Evolutionary conservation across 805 yeast species (phyloP).

Genomic region (Myxozyma melibiosi): DNA sequence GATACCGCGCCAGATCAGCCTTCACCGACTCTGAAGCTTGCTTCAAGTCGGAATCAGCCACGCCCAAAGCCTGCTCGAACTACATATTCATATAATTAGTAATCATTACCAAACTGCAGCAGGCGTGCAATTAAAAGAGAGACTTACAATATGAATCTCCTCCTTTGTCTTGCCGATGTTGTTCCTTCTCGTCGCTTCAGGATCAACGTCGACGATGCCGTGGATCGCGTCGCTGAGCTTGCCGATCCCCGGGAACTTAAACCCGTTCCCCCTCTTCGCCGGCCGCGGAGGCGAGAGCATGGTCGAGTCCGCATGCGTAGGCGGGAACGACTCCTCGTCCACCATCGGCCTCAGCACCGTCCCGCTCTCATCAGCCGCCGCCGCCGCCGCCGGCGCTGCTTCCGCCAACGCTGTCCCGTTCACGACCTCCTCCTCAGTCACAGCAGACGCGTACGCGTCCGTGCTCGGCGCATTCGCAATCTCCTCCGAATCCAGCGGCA

Average conservation of each 20-base stretch:
- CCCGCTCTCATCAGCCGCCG: slow-evolving; percentile 5
- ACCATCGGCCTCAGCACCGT: neutral
- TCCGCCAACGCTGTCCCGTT: neutral
- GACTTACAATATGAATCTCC: slow-evolving; percentile 43
- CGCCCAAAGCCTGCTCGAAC: slow-evolving; percentile 52
- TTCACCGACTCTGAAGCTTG: slow-evolving; percentile 51
- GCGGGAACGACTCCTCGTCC: slow-evolving; percentile 33
- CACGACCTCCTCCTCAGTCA: neutral
- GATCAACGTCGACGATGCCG: slow-evolving; percentile 67
- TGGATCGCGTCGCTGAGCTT: slow-evolving; percentile 56
- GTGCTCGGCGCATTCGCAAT: slow-evolving; percentile 11
- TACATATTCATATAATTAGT: neutral
- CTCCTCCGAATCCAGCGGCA: slow-evolving; percentile 1
- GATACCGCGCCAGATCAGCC: slow-evolving; percentile 50
- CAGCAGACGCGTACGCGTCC: slow-evolving; percentile 17
- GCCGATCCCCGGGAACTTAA: slow-evolving; percentile 57
- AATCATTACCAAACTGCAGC: neutral
- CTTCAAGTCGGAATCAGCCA: slow-evolving; percentile 56
- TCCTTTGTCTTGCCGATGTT: slow-evolving; percentile 49
- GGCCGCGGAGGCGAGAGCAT: slow-evolving; percentile 23
- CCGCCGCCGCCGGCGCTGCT: neutral
- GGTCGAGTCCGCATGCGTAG: slow-evolving; percentile 32
- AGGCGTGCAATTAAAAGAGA: neutral
- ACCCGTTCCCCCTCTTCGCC: slow-evolving; percentile 44
- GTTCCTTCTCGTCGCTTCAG: slow-evolving; percentile 62